These are phyloP conservation scores for Auriscalpium vulgare DNA, from an alignment of 768 basidiomycete genomes.

Conservation along the genomic window DNA sequence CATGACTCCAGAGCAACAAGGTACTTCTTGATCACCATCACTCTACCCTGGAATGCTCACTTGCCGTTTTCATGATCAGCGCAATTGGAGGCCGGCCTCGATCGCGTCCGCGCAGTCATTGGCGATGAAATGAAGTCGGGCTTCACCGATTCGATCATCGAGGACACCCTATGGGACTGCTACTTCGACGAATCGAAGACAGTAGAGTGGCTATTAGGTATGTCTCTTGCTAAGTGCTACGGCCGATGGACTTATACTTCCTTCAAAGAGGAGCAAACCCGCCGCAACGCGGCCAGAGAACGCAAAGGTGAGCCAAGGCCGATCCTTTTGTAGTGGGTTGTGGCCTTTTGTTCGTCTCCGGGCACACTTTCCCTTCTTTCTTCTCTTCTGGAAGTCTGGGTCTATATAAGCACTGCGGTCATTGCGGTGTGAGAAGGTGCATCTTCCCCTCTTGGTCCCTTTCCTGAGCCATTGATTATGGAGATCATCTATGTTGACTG, in stretches of 20 bases:
- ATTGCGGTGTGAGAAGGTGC: constrained; percentile 14
- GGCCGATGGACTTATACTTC: background rate
- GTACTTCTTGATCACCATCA: constrained; percentile 37
- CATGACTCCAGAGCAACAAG: constrained; percentile 76
- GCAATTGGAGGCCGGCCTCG: constrained; percentile 64
- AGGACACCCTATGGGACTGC: constrained; percentile 77
- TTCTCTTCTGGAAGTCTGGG: constrained; percentile 17
- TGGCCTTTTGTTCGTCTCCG: constrained; percentile 15
- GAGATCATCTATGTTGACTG: constrained; percentile 18
- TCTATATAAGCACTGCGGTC: constrained; percentile 11
- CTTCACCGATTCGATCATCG: constrained; percentile 67
- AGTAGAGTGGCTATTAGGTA: constrained; percentile 68
- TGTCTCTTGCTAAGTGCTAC: constrained; percentile 20
- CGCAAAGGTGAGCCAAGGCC: constrained; percentile 72
- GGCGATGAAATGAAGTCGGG: constrained; percentile 59
- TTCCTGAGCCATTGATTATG: constrained; percentile 3
- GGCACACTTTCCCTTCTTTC: constrained; percentile 21
- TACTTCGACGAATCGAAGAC: constrained; percentile 81
- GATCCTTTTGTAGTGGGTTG: constrained; percentile 24
- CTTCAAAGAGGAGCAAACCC: constrained; percentile 57
- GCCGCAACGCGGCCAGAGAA: constrained; percentile 54
- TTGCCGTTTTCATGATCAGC: constrained; percentile 27
- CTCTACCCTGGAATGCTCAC: background rate
- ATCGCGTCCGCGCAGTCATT: constrained; percentile 57
- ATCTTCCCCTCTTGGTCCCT: constrained; percentile 12